phyloP scores from a whole-genome alignment of 768 basidiomycete genomes.

The Arthromyces matolae region DNA sequence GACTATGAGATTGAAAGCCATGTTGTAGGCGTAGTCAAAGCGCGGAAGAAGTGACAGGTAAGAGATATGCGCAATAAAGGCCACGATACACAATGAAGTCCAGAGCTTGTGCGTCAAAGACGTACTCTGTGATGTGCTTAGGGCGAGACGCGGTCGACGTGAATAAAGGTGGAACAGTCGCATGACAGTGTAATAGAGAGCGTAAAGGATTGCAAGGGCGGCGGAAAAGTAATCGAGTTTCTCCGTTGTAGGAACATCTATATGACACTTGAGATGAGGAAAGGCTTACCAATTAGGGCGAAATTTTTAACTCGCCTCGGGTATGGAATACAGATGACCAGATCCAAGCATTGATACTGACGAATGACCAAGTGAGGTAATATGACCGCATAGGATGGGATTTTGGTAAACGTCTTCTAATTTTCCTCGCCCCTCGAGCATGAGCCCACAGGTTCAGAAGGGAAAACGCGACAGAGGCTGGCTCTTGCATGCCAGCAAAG shows the following conservation, averaged over 20 bases:
- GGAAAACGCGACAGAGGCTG: constrained; percentile 87
- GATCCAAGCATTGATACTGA: constrained; percentile 87
- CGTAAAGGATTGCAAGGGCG: constrained; percentile 75
- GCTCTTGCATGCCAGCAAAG: constrained; percentile 87
- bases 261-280: constrained; percentile 1
- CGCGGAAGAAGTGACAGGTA: constrained; percentile 75
- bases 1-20: constrained; percentile 73
- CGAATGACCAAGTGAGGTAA: constrained; percentile 61
- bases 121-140: constrained; percentile 17
- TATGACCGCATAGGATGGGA: constrained; percentile 67
- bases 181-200: constrained; percentile 73
- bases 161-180: constrained; percentile 77
- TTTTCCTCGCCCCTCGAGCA: constrained; percentile 47
- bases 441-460: constrained; percentile 83
- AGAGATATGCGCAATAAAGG: constrained; percentile 67
- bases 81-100: constrained; percentile 48
- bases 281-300: constrained; percentile 2
- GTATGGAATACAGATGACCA: constrained; percentile 93
- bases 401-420: constrained; percentile 45
- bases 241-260: constrained; percentile 82
- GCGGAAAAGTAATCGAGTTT: constrained; percentile 95
- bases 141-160: constrained; percentile 25
- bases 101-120: constrained; percentile 31
- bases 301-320: constrained; percentile 59
- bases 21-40: constrained; percentile 95